Evolutionary conservation across 2,329 filamentous ascomycete genomes (phyloP).

Genomic region (Colletotrichum godetiae): DNA sequence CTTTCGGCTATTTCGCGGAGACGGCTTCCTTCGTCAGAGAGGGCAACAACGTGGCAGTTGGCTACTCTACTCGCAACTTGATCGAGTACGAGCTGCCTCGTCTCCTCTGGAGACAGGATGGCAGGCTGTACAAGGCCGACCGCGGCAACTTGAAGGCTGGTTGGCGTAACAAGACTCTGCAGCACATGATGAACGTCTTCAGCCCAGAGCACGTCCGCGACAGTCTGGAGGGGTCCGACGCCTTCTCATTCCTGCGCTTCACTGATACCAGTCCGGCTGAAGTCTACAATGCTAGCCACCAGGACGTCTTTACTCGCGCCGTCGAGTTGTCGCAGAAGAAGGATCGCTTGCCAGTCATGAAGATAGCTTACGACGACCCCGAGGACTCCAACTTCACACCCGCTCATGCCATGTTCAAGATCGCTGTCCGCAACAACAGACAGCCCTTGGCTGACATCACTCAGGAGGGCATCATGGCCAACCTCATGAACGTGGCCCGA

Average conservation of each 20-base stretch:
- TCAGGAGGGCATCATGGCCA: slow-evolving; percentile 76
- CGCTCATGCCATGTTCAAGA: slow-evolving; percentile 83
- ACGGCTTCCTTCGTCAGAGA: slow-evolving; percentile 95
- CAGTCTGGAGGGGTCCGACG: slow-evolving; percentile 68
- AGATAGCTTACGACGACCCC: slow-evolving; percentile 76
- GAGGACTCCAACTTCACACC: slow-evolving; percentile 74
- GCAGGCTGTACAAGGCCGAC: slow-evolving; percentile 79
- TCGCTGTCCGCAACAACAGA: slow-evolving; percentile 76
- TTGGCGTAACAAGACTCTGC: slow-evolving; percentile 81
- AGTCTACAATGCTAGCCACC: slow-evolving; percentile 75
- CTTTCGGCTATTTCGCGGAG: slow-evolving; percentile 89
- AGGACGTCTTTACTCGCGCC: slow-evolving; percentile 80
- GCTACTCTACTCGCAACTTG: slow-evolving; percentile 87
- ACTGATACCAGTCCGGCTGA: slow-evolving; percentile 81
- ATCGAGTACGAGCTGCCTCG: slow-evolving; percentile 88
- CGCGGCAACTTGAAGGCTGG: slow-evolving; percentile 80
- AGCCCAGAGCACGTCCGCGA: slow-evolving; percentile 79
- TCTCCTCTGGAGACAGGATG: slow-evolving; percentile 84
- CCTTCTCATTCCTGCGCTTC: slow-evolving; percentile 93
- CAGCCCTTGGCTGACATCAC: slow-evolving; percentile 77
- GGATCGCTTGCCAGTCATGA: slow-evolving; percentile 73
- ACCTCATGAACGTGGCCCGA: slow-evolving; percentile 82
- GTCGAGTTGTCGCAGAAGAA: slow-evolving; percentile 66
- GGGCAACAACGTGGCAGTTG: slow-evolving; percentile 80
- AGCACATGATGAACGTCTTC: slow-evolving; percentile 92